Evolutionary conservation across 1,284 basidiomycete species (phyloP).

Genomic region (Moniliophthora roreri): DNA sequence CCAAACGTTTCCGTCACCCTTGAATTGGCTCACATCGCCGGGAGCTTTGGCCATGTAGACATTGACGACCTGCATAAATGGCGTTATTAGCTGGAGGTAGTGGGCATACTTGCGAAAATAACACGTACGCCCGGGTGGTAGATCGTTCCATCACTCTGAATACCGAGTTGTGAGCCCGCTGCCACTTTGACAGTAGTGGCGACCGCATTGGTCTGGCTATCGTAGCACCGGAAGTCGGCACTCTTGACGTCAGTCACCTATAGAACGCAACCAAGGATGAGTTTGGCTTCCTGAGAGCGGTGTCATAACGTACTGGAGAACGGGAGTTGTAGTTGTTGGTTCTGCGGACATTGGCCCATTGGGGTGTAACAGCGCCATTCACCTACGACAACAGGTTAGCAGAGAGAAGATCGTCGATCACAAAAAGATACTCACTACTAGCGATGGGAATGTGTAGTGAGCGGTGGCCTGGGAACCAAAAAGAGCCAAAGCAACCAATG

Average conservation of each 20-base stretch:
- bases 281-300: neutral
- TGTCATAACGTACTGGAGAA: constrained; percentile 29
- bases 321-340: constrained; percentile 45
- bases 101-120: constrained; percentile 1
- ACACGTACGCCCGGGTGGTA: constrained; percentile 39
- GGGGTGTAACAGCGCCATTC: constrained; percentile 33
- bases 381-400: constrained; percentile 41
- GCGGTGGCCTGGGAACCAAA: constrained; percentile 13
- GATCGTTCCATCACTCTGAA: constrained; percentile 32
- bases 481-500: constrained; percentile 13
- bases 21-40: constrained; percentile 30
- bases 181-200: constrained; percentile 34
- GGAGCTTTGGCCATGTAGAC: constrained; percentile 43
- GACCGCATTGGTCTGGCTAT: constrained; percentile 28
- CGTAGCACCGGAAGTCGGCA: constrained; percentile 41
- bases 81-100: neutral
- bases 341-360: constrained; percentile 40
- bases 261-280: neutral
- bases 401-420: constrained; percentile 24
- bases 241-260: constrained; percentile 35
- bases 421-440: neutral
- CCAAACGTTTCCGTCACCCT: constrained; percentile 39
- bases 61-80: constrained; percentile 28
- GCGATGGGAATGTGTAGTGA: constrained; percentile 10
- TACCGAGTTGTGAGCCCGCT: constrained; percentile 34